Percentiles rank a stretch among this genome's conserved stretches.
These are phyloP conservation scores for Antarctomyces pellizariae DNA, from an alignment of 495 filamentous ascomycete species.

Conservation along the genomic window DNA sequence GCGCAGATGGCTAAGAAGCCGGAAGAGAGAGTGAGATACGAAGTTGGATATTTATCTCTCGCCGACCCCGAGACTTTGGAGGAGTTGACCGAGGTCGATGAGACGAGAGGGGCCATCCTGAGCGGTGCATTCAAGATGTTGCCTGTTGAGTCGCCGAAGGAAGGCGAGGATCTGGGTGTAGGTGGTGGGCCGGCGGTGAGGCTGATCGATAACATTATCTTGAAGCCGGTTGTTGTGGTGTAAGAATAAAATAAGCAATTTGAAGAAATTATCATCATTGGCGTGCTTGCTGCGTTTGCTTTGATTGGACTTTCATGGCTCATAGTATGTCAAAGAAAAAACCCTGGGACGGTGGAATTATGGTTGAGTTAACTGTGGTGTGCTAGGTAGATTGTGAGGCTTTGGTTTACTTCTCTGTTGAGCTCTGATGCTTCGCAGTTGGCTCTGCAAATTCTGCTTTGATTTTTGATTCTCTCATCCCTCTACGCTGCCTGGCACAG, in stretches of 20 bases:
- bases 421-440: too few relatives aligned
- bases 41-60: slow-evolving; percentile 78
- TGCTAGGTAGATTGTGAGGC: too few relatives aligned
- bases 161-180: slow-evolving; percentile 50
- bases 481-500: too few relatives aligned
- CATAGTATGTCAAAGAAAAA: too few relatives aligned
- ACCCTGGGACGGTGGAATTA: too few relatives aligned
- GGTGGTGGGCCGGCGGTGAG: slow-evolving; percentile 46
- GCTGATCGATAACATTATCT: slow-evolving; percentile 83
- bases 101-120: slow-evolving; percentile 48
- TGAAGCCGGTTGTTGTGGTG: slow-evolving; percentile 21
- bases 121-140: slow-evolving; percentile 83
- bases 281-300: too few relatives aligned
- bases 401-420: too few relatives aligned
- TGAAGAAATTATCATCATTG: neutral
- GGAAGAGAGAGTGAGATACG: slow-evolving; percentile 40
- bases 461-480: neutral
- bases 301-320: too few relatives aligned
- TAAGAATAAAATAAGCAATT: neutral
- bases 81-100: slow-evolving; percentile 44
- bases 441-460: neutral
- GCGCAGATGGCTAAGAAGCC: slow-evolving; percentile 39
- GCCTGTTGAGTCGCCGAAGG: slow-evolving; percentile 41
- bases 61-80: slow-evolving; percentile 61
- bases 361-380: too few relatives aligned